Evolutionary conservation across 2,329 filamentous ascomycete genomes (phyloP).

Genomic region (Fusarium multiceps): DNA sequence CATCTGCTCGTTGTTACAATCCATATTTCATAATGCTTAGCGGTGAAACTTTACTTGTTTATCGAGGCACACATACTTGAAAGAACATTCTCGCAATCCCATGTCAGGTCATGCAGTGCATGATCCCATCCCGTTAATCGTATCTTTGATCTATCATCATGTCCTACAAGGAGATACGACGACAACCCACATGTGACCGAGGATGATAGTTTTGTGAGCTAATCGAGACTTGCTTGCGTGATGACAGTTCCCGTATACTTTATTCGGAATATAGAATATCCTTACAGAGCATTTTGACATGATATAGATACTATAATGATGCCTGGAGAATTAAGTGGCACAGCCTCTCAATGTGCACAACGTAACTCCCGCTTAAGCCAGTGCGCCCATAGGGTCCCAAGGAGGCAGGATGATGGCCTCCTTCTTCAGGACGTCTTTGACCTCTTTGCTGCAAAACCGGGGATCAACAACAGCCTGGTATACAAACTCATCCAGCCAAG

Average conservation of each 20-base stretch:
- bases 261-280: background rate
- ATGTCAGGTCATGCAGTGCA: slow-evolving; percentile 19
- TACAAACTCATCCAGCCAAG: slow-evolving; percentile 82
- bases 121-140: slow-evolving; percentile 12
- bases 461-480: slow-evolving; percentile 90
- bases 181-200: slow-evolving; percentile 2
- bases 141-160: slow-evolving; percentile 11
- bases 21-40: slow-evolving; percentile 6
- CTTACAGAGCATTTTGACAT: background rate
- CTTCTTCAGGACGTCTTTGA: slow-evolving; percentile 76
- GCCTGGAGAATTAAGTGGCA: background rate
- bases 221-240: background rate
- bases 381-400: slow-evolving; percentile 84
- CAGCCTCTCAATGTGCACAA: background rate
- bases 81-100: slow-evolving; percentile 10
- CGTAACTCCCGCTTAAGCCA: slow-evolving; percentile 62
- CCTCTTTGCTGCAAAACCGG: slow-evolving; percentile 70
- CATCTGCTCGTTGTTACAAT: slow-evolving; percentile 26
- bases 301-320: background rate
- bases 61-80: slow-evolving; percentile 1
- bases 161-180: background rate
- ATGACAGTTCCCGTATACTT: background rate
- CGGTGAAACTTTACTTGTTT: slow-evolving; percentile 10
- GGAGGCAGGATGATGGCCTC: slow-evolving; percentile 77
- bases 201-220: background rate